Percentiles rank a stretch among this genome's conserved stretches.
These are phyloP conservation scores for Fusarium sp. DNA, from an alignment of 2,329 filamentous ascomycete genomes.

Conservation along the genomic window DNA sequence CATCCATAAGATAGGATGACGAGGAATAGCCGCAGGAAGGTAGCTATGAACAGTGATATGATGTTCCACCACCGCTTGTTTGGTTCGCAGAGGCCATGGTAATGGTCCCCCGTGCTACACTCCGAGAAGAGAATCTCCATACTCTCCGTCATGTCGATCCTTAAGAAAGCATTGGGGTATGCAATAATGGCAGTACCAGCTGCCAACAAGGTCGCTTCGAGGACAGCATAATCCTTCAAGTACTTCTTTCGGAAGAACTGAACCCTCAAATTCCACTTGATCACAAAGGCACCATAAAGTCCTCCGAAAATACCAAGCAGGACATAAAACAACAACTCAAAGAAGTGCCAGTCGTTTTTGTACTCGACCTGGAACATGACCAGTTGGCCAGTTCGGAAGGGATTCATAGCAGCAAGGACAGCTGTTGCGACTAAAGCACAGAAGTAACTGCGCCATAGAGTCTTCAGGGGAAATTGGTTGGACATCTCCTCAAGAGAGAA, in stretches of 20 bases:
- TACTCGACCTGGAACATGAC: slow-evolving; percentile 99
- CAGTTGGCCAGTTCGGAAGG: slow-evolving; percentile 93
- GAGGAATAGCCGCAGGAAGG: slow-evolving; percentile 80
- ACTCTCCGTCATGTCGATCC: slow-evolving; percentile 99
- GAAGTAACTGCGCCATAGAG: slow-evolving; percentile 97
- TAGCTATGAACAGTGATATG: slow-evolving; percentile 80
- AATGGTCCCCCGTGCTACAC: slow-evolving; percentile 89
- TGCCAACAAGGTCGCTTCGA: slow-evolving; percentile 87
- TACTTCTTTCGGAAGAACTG: slow-evolving; percentile 96
- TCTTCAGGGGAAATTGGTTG: slow-evolving; percentile 95
- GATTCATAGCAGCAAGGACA: slow-evolving; percentile 94
- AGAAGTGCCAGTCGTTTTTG: slow-evolving; percentile 97
- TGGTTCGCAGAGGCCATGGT: slow-evolving; percentile 86
- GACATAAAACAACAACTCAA: slow-evolving; percentile 93
- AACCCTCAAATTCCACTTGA: slow-evolving; percentile 94
- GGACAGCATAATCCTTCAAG: slow-evolving; percentile 81
- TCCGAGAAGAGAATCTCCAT: slow-evolving; percentile 98
- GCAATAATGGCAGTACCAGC: slow-evolving; percentile 89
- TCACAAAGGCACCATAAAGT: slow-evolving; percentile 94
- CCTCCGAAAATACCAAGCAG: slow-evolving; percentile 93
- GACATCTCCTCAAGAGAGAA: slow-evolving; percentile 99
- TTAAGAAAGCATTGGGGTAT: slow-evolving; percentile 93
- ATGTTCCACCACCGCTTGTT: slow-evolving; percentile 83
- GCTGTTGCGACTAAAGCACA: slow-evolving; percentile 95
- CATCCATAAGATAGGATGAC: slow-evolving; percentile 98